Evolutionary conservation across 371 early-diverging fungal genomes (phyloP), one percentile per base, ranked within the genome.

Genomic region (Coemansia sp.): DNA sequence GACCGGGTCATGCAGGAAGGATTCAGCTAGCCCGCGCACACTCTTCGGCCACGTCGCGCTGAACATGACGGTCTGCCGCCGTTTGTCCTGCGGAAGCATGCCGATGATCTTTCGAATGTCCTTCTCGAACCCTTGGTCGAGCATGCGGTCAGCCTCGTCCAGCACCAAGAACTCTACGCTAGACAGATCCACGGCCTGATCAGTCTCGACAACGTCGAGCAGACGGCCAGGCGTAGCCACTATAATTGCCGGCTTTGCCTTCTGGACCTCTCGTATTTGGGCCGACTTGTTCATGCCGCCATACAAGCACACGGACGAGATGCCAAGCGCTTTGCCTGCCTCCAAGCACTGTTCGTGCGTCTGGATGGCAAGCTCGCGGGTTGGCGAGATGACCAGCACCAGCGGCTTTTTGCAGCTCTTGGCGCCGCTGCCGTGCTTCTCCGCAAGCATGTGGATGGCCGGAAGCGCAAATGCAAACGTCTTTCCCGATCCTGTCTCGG

Each of bases 401-500:
- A 84, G 79, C 9, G 69, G 78, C 64, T 72, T 70, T 24, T 38
- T 37, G 56, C 62, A 65, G 31, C 43, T 59, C 18, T 50, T 34
- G 3, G 65, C 72, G 33, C 38, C 29, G 18, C 44, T 48, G n/a
- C 74, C 70, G 51, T 62, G 52, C 52, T 42, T 69, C 16, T 75
- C 24, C 86, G 91, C 88, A 51, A 94, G 89, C 71, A 93, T 94
- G 29, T 90, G 86, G 55, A 97, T 65, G 87, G 93, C 91, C 4
- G 99, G 94, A 66, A 88, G 67, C 10, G 90, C 80, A 72, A 97
- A 99, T 0, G 97, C 88, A 16, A 98, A 81, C 0, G 99, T 99
- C 81, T 99, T 99, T 39, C 99, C 99, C n/a, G 97, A 97, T 16
- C 99, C 99, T 9, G 99, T 99, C 75, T 97, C 93, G 33, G 97